Base-by-base conservation (phyloP, 768 basidiomycete species). In the Tubosaeta sp. region DNA sequence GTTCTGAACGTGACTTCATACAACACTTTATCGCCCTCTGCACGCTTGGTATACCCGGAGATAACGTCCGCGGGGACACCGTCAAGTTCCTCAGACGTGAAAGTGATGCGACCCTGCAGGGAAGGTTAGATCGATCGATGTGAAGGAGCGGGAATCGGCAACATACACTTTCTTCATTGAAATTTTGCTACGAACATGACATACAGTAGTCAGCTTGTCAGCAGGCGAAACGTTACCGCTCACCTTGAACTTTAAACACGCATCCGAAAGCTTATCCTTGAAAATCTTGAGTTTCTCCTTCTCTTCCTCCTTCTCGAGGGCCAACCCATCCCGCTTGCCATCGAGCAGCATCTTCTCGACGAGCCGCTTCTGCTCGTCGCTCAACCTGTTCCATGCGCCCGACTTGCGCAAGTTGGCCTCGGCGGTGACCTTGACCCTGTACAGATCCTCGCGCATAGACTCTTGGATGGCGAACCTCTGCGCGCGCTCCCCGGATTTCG, bases 361-460 rank as follows among this genome's bases (percentile, higher is more conserved):
- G n/a, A 95, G 74, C 11, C 90, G 80, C 56, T 81, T 69, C 59
- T 90, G 82, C 62, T 94, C 91, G 0, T 76, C 54, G 16, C 74
- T 79, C 9, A 94, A 72, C 46, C 74, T 74, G 34, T 82, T 80
- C 80, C 79, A 85, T 52, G 76, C 68, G 4, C 82, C 84, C 5
- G 82, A 78, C 50, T 72, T 73, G 59, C 81, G 80, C 56, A 89
- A 71, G 62, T 88, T 86, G 67, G 82, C 79, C 62, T 86, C 76
- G 0, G 89, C 90, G 8, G 78, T 76, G 9, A 79, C 71, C 67
- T 89, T 88, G 39, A 85, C 86, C 45, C 80, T 73, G 75, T 79
- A 94, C 43, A 94, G 78, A 62, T 95, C 92, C 44, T 85, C 64
- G 13, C 91, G 82, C 87, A 92, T 91, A 12, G 84, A 85, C 1